Evolutionary conservation across 2,329 filamentous ascomycete species (phyloP), one percentile per base, ranked within the genome.

Genomic region (Alternaria arbusti): DNA sequence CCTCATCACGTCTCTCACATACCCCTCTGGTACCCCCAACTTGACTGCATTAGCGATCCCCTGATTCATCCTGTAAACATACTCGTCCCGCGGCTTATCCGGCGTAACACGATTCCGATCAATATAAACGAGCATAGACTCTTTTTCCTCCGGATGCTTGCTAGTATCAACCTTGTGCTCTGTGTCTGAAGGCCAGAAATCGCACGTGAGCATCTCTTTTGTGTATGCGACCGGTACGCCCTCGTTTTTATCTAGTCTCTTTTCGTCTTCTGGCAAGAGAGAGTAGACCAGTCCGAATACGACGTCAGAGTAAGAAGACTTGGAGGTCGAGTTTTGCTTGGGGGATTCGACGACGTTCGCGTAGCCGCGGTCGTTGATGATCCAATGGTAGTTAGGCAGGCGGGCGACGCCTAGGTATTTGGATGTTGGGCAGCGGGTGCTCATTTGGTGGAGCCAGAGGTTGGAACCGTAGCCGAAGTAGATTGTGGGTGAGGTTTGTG

Each of bases 401-500:
- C 85, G 79, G 4, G 84, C 90, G 54, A 91, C 80, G 46, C 88
- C 88, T 7, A 88, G 74, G 57, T 87, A 86, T 12, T 75, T 79
- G 3, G 87, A 87, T 13, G 74, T 76, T 2, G 85, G 85, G 73
- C 90, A 92, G 56, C 90, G 88, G 49, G 75, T 69, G 5, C 70
- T 70, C 90, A 93, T 92, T 78, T 92, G 90, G 26, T 83, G 78
- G 1, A 84, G 84, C 76, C 88, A 91, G 61, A 92, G 84, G 77
- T 92, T 92, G 75, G 86, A 89, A 66, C 90, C 90, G 78, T 90
- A 92, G 71, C 87, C 90, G 74, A 92, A 91, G 82, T 91, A 91
- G 67, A 88, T 77, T 54, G 75, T 82, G 57, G 60, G 59, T 40
- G 26, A 20, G 12, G 4, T 44, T 22, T 43, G 56, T n/a, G 54